Evolutionary conservation across 371 early-diverging fungal species (phyloP).

Genomic region (Apophysomyces trapeziformis): DNA sequence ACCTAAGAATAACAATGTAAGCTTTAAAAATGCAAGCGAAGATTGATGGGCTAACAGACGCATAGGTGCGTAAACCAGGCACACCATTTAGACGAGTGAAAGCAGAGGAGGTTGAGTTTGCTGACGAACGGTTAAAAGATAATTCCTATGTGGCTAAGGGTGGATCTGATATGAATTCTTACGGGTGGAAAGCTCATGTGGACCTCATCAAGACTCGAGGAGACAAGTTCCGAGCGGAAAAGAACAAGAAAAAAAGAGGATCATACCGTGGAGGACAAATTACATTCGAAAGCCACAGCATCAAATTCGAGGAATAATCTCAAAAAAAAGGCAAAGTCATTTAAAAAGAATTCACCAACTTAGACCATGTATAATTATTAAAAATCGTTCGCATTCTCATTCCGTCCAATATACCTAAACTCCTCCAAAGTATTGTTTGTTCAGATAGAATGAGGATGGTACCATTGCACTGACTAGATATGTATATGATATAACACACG

Average conservation of each 20-base stretch:
- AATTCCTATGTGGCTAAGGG: constrained; percentile 79
- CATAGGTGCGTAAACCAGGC: constrained; percentile 40
- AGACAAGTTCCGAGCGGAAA: constrained; percentile 93
- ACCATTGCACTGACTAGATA: too few species aligned
- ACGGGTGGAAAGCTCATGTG: constrained; percentile 91
- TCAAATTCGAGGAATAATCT: constrained; percentile 76
- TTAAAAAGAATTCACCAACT: neutral
- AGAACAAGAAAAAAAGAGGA: constrained; percentile 98
- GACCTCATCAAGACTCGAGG: constrained; percentile 93
- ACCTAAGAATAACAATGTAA: constrained; percentile 1
- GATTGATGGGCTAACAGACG: constrained; percentile 18
- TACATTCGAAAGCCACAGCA: constrained; percentile 81
- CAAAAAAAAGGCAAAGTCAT: neutral
- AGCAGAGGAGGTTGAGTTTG: constrained; percentile 81
- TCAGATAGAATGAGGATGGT: too few species aligned
- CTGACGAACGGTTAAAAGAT: constrained; percentile 80
- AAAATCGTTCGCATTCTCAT: constrained; percentile 3
- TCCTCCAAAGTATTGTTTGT: too few species aligned
- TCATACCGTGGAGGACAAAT: constrained; percentile 94
- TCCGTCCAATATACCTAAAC: neutral
- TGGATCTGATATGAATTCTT: constrained; percentile 70
- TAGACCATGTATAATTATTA: constrained; percentile 4
- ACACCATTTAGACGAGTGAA: constrained; percentile 84
- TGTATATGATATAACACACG: too few species aligned
- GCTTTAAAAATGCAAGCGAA: constrained; percentile 1